Base-by-base conservation (phyloP, 805 yeast species). In the Ogataea methylovora region DNA sequence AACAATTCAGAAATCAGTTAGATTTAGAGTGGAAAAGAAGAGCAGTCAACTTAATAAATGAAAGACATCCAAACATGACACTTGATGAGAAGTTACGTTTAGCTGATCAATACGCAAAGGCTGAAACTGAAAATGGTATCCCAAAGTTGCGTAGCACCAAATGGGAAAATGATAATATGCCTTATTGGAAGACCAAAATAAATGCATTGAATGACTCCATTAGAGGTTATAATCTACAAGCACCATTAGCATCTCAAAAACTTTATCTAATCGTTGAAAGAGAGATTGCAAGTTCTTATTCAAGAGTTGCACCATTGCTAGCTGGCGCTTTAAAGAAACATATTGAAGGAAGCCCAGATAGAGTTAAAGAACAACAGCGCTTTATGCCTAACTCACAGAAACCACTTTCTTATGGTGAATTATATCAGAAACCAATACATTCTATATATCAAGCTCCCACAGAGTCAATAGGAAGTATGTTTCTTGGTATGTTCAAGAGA, bases 201-300 rank as follows among this genome's bases (percentile, higher is more conserved):
- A 46, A 48, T 3, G 39, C 56, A 7, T 44, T 76, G 29, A 78
- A 78, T 46, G 69, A 63, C 39, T 58, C 60, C 2, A 60, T 77
- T 9, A 54, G 84, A 11, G 71, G 78, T 0, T 78, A 77, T 44
- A 78, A 78, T 43, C 44, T 78, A 12, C 83, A 76, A 43, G 82
- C 84, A 0, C 84, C 84, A 0, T 41, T 69, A 31, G 58, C 78
- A 0, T 73, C 83, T 0, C 76, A 79, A 33, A 70, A 67, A 38
- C 54, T 73, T n/a, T 78, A 78, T 41, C 47, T 78, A 11, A 8
- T 53, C 1, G 41, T 54, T 3, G 72, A 67, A 5, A 57, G 51
- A 13, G 84, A 77, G 46, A 43, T 73, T 12, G 49, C 50, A 10
- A 38, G 48, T 19, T 63, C 67, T 32, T 68, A 62, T 39, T 44